Evolutionary conservation across 208 protist genomes (phyloP), one percentile per base, ranked within the genome.

Genomic region (Leishmania guyanensis): DNA sequence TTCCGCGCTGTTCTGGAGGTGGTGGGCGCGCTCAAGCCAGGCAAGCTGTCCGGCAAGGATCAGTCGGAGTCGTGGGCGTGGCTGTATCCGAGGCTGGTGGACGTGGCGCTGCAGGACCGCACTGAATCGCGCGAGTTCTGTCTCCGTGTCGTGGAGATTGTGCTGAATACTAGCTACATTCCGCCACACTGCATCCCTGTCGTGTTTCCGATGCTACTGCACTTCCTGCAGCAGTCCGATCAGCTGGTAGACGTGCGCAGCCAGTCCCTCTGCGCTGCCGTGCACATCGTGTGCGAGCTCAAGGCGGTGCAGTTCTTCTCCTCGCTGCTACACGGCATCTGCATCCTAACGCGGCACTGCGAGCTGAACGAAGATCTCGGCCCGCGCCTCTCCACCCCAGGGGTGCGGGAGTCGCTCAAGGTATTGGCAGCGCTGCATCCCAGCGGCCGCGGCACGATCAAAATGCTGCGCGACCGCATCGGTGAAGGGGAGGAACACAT

Each of bases 11-110:
- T 97, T 16, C 85, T 98, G 36, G 92, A 97, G 77, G 91, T 97
- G 70, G 95, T 98, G 50, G 93, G 91, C 66, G 92, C 95, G 68
- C 85, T 98, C 60, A 96, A 95, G 87, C 95, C 95, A 17, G 95
- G 95, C 39, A 97, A 95, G 86, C 86, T 98, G 17, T 96, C 95
- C 17, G 92, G 84, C 46, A 97, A 98, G 81, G 95, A 98, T 88
- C 95, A 98, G 80, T 91, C 89, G 8, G 93, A 98, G 80, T 90
- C 90, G 46, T 98, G 95, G 95, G 92, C 93, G 78, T 98, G 95
- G 93, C 83, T 98, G 54, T 98, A 98, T 79, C 95, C 95, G 36
- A 88, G 95, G 14, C 92, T 98, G 62, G 91, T 96, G 50, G 95
- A 98, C 84, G 95, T 96, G 66, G 95, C 93, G 22, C 80, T 98